Conservation (phyloP, 331 rosid genomes). For the Prunus yedoensis region DNA sequence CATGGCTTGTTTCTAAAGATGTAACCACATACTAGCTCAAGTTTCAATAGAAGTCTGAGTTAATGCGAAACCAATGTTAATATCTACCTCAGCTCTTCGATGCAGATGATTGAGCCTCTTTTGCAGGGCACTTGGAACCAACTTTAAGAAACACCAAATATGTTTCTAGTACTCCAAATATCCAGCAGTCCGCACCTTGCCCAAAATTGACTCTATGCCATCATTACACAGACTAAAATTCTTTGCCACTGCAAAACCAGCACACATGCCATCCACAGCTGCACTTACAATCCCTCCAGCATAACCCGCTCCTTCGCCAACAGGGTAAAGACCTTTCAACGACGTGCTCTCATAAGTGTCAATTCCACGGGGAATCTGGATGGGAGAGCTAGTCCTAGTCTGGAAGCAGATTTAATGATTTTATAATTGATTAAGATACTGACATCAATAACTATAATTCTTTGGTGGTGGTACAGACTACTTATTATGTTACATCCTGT, state of each 20-base stretch:
- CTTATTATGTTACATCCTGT: not conserved
- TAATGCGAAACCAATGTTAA: not conserved
- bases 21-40: not conserved
- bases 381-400: constrained; percentile 98
- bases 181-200: constrained; percentile 68
- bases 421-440: not conserved
- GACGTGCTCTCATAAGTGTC: constrained; percentile 81
- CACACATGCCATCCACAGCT: constrained; percentile 91
- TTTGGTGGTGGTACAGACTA: not conserved
- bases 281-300: constrained; percentile 98
- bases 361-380: constrained; percentile 71
- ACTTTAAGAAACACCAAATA: constrained; percentile 17
- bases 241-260: constrained; percentile 84
- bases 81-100: constrained; percentile 16
- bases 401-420: constrained; percentile 30
- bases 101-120: constrained; percentile 18
- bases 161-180: constrained; percentile 61
- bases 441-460: not conserved
- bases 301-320: constrained; percentile 99
- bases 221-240: constrained; percentile 49
- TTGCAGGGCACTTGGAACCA: constrained; percentile 20
- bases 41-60: not conserved
- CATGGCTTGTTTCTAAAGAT: not conserved
- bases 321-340: constrained; percentile 77
- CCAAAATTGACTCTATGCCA: constrained; percentile 69